These are phyloP conservation scores for Cenchrus fungigraminus DNA, from an alignment of 176 grass and related monocot species.

Conservation along the genomic window DNA sequence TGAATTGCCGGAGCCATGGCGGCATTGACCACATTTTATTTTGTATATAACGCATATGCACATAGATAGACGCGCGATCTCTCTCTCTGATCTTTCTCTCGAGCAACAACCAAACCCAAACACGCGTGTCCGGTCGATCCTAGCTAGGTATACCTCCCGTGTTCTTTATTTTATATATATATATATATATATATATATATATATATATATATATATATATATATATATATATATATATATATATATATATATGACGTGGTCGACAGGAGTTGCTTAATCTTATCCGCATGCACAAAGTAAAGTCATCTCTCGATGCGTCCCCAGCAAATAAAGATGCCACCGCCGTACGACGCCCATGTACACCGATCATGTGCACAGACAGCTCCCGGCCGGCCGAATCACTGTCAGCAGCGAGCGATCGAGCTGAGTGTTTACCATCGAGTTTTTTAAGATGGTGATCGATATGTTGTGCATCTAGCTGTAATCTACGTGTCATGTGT, in stretches of 20 bases:
- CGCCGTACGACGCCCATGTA: no score
- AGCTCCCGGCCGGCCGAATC: background rate
- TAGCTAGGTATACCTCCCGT: background rate
- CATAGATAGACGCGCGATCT: background rate
- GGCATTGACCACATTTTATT: conserved; percentile 13
- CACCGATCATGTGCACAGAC: background rate
- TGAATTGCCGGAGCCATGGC: conserved; percentile 19
- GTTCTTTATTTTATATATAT: background rate
- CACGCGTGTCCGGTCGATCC: background rate
- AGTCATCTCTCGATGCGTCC: background rate
- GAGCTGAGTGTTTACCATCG: background rate
- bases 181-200: no score
- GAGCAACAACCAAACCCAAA: conserved; percentile 28
- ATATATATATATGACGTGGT: background rate
- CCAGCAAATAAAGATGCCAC: background rate
- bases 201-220: no score
- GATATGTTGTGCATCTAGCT: background rate
- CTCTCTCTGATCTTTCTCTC: background rate
- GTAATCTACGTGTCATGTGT: background rate
- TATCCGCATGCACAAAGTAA: background rate
- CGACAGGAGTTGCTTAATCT: conserved; percentile 3
- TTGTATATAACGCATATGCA: background rate
- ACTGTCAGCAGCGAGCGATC: background rate
- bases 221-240: no score
- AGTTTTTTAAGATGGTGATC: background rate